These are phyloP conservation scores for Neurospora sp. DNA, from an alignment of 2,329 filamentous ascomycete genomes.

Conservation along the genomic window DNA sequence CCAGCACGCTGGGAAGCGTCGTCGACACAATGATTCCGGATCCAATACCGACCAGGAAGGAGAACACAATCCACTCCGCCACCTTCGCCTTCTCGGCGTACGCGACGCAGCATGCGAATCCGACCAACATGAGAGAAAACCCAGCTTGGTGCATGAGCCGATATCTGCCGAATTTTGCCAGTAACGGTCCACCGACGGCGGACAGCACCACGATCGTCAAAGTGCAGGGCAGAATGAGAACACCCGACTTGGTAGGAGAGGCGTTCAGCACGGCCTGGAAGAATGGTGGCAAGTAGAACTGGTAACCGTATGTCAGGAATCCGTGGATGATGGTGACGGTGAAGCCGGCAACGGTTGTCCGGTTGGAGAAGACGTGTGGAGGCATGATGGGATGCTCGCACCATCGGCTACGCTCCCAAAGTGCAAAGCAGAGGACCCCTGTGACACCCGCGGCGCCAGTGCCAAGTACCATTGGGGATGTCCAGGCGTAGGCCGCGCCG, in stretches of 20 bases:
- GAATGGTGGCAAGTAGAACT: conserved; percentile 35
- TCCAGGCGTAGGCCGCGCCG: conserved; percentile 12
- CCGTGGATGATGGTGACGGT: conserved; percentile 27
- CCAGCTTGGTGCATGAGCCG: conserved; percentile 22
- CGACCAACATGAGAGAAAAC: conserved; percentile 24
- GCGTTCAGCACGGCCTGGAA: conserved; percentile 31
- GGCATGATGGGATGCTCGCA: conserved; percentile 30
- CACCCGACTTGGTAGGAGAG: conserved; percentile 22
- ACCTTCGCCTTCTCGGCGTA: conserved; percentile 22
- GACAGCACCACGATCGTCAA: conserved; percentile 18
- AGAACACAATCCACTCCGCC: conserved; percentile 27
- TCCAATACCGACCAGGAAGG: conserved; percentile 29
- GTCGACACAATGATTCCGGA: conserved; percentile 31
- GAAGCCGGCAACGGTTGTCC: conserved; percentile 27
- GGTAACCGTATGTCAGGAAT: conserved; percentile 27
- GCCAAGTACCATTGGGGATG: conserved; percentile 6
- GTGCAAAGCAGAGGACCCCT: conserved; percentile 11
- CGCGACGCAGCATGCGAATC: conserved; percentile 26
- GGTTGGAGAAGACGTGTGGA: conserved; percentile 33
- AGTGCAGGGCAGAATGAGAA: conserved; percentile 21
- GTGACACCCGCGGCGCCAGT: conserved; percentile 3
- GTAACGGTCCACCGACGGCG: conserved; percentile 17
- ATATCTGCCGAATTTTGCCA: conserved; percentile 35
- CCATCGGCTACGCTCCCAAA: conserved; percentile 13
- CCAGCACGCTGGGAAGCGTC: conserved; percentile 30